Percentiles rank a stretch among this genome's conserved stretches.
These are phyloP conservation scores for Perkinsus marinus DNA, from an alignment of 169 alveolate genomes.

Conservation along the genomic window DNA sequence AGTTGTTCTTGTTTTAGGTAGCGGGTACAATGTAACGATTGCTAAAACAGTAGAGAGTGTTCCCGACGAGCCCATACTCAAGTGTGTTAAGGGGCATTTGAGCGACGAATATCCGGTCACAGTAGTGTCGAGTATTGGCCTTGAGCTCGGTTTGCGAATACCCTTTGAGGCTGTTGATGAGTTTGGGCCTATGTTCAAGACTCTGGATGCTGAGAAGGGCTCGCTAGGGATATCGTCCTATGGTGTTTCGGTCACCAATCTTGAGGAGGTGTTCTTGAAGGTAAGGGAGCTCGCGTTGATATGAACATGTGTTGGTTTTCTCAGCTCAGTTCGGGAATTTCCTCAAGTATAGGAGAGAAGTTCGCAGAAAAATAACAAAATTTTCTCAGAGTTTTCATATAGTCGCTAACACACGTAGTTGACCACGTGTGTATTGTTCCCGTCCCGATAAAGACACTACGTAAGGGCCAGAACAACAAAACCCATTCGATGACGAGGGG, in stretches of 20 bases:
- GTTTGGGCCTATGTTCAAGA: not conserved
- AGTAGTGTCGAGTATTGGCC: not conserved
- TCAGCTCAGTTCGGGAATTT: too few relatives aligned
- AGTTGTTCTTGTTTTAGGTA: not conserved
- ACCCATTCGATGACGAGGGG: too few relatives aligned
- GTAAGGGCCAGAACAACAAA: too few relatives aligned
- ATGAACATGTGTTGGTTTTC: too few relatives aligned
- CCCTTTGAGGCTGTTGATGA: slow-evolving; percentile 1
- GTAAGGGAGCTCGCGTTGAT: slow-evolving; percentile 15
- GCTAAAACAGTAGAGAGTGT: not conserved
- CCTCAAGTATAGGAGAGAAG: too few relatives aligned
- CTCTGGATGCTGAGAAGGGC: not conserved
- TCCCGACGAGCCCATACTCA: not conserved
- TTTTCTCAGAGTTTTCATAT: too few relatives aligned
- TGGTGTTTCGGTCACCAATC: slow-evolving; percentile 65
- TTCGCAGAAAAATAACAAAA: too few relatives aligned
- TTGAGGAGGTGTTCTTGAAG: slow-evolving; percentile 70
- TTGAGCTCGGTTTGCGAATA: not conserved
- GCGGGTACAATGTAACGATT: not conserved
- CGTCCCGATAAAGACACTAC: too few relatives aligned
- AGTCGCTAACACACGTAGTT: too few relatives aligned
- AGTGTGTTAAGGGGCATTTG: not conserved
- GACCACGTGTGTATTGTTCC: too few relatives aligned
- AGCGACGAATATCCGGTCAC: not conserved
- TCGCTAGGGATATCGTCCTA: slow-evolving; percentile 20